Evolutionary conservation across 352 stramenopile genomes (phyloP), one percentile per base, ranked within the genome.

Genomic region (Blastocystis sp.): DNA sequence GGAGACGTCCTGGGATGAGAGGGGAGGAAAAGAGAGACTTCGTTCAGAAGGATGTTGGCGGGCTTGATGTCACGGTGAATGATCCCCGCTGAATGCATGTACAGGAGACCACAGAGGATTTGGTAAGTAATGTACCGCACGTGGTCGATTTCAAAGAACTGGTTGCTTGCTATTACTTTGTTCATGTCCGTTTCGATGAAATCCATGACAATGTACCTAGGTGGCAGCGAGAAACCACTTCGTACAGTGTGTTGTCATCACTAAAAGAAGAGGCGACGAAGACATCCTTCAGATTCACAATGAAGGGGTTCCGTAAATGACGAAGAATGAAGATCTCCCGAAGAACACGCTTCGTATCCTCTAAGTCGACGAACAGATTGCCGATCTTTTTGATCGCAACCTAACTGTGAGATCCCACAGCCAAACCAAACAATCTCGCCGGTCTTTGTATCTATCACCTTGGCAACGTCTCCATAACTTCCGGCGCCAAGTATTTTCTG

Each of bases 11-110:
- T 81, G 40, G 16, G 21, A 38, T 81, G 44, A 63, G 21, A 46
- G 0, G n/a, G 24, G 0, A 27, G 4, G 2, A 29, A n/a, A 6
- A 64, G 4, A 1, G 2, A 8, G 3, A 81, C 69, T 38, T 81
- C 69, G 29, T 81, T 81, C 21, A 96, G 92, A 16, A 97, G 88
- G 61, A 97, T 94, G 86, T 97, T 97, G 65, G 94, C 92, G 56
- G 93, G 91, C 88, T 96, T 96, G 88, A 97, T 93, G 85, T 97
- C 93, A 48, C 93, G 92, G 84, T 97, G 93, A 88, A 96, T 94
- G 84, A 96, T 91, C 91, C 93, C 95, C 6, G 91, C 90, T 86
- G 93, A 91, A 88, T 97, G 93, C 89, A 97, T 95, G 87, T 96
- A 95, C 87, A 95, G 91, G 65, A 96, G 90, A n/a, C 92, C 93